phyloP scores from a whole-genome alignment of 768 basidiomycete species.

The Tulasnella sp. region DNA sequence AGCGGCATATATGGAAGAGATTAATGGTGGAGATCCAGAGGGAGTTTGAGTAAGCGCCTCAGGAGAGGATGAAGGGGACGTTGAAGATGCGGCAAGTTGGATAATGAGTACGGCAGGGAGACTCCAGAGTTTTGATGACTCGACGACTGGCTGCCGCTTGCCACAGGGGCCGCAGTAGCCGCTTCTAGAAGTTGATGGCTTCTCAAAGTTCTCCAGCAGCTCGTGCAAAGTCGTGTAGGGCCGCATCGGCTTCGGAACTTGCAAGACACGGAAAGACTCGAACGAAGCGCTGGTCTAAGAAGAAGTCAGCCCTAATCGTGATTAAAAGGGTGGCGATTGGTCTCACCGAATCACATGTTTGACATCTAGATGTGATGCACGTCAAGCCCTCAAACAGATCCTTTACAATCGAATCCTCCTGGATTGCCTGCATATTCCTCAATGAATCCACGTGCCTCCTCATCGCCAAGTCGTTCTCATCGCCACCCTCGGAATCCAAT shows the following conservation, averaged over 20 bases:
- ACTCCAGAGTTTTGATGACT: constrained; percentile 7
- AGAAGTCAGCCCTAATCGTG: neutral
- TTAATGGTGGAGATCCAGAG: neutral
- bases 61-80: neutral
- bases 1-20: neutral
- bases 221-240: neutral
- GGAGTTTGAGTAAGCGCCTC: neutral
- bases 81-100: neutral
- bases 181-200: neutral
- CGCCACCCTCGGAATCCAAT: neutral
- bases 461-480: neutral
- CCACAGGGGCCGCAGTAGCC: neutral
- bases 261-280: constrained; percentile 2
- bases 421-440: constrained; percentile 12
- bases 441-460: neutral
- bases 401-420: constrained; percentile 13
- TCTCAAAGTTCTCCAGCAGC: constrained; percentile 2
- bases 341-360: neutral
- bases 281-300: constrained; percentile 2
- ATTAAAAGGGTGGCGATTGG: neutral
- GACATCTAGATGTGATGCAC: neutral
- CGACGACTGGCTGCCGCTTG: neutral
- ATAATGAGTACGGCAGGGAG: constrained; percentile 8
- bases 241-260: neutral
- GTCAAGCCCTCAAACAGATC: constrained; percentile 10